Base-by-base conservation (phyloP, 2,329 filamentous ascomycete species). In the Aspergillus terreus region DNA sequence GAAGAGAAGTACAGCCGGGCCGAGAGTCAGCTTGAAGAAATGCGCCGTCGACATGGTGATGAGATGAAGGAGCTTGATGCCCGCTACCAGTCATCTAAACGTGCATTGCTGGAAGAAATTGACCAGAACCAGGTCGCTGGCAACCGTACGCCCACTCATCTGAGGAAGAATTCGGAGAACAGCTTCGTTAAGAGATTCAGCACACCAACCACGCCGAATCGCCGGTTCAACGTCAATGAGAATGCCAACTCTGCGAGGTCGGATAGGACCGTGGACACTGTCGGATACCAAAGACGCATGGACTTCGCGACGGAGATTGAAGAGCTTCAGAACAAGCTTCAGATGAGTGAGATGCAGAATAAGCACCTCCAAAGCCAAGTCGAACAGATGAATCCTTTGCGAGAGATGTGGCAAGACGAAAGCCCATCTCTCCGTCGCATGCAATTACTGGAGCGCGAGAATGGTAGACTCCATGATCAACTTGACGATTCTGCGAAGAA, bases 261-360 rank as follows among this genome's bases (percentile, higher is more conserved):
- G 2, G 92, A 97, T 66, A 82, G 85, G 51, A 96, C 90, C 0
- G 83, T 87, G 21, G 92, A 96, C 68, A 88, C 90, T 14, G 77
- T 91, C 40, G 86, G 85, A 59, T 90, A 90, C 72, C 92, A 94
- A 73, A 90, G 87, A 64, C 86, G 87, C 36, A 92, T 95, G 85
- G 92, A 97, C 66, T 77, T 95, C 53, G 94, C 92, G 64, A 83
- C 90, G 3, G 92, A 97, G 63, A 79, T 96, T 11, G 92, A 97
- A 68, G 86, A 95, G 70, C 80, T 96, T 23, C 92, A 96, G 68
- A 96, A 95, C 67, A 90, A 96, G 68, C 81, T 97, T 47, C 92
- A 97, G 66, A 83, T 97, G 68, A 86, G 88, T 4, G 88, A 96
- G 70, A 96, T 97, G 90, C 89, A 95, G 62, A 96, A 96, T 71